phyloP scores from a whole-genome alignment of 106 monocot species.

The Allium fistulosum region DNA sequence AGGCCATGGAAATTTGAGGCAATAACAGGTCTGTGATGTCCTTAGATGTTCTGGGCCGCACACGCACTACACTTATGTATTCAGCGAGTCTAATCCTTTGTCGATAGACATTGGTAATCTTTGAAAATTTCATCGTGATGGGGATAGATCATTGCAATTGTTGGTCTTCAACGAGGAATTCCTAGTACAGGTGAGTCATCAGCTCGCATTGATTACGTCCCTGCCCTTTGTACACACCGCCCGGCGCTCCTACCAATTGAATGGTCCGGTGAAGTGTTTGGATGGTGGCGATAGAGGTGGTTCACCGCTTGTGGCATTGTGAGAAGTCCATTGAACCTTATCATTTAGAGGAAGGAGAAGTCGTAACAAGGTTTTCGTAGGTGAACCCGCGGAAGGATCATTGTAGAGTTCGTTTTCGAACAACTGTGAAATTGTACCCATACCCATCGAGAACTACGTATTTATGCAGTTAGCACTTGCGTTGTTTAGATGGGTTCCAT shows the following conservation, averaged over 20 bases:
- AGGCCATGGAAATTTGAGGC: conserved; percentile 85
- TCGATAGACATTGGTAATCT: conserved; percentile 5
- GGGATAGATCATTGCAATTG: conserved; percentile 21
- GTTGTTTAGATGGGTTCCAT: too few relatives aligned
- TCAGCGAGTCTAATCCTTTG: conserved; percentile 56
- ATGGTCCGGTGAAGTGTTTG: conserved; percentile 16
- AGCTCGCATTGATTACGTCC: conserved; percentile 3
- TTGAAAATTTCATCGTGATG: conserved; percentile 15
- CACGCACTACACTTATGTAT: conserved; percentile 77
- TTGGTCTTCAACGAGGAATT: conserved; percentile 19
- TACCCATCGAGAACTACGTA: too few relatives aligned
- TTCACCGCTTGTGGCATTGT: conserved; percentile 1
- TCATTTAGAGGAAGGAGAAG: conserved; percentile 24
- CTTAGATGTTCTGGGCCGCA: conserved; percentile 96
- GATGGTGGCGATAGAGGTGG: conserved; percentile 4
- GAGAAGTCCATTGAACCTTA: conserved; percentile 19
- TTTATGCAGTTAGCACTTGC: too few relatives aligned
- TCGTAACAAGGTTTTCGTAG: conserved; percentile 19
- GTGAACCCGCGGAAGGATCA: conserved; percentile 21
- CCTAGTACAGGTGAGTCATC: conserved; percentile 16
- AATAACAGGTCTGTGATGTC: conserved; percentile 97
- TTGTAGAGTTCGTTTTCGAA: conserved; percentile 1
- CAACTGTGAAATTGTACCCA: neutral
- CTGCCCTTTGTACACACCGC: conserved; percentile 14
- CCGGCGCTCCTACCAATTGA: conserved; percentile 11